Evolutionary conservation across 108 stramenopile genomes (phyloP), one percentile per base, ranked within the genome.

Genomic region (Nannochloropsis granulata): DNA sequence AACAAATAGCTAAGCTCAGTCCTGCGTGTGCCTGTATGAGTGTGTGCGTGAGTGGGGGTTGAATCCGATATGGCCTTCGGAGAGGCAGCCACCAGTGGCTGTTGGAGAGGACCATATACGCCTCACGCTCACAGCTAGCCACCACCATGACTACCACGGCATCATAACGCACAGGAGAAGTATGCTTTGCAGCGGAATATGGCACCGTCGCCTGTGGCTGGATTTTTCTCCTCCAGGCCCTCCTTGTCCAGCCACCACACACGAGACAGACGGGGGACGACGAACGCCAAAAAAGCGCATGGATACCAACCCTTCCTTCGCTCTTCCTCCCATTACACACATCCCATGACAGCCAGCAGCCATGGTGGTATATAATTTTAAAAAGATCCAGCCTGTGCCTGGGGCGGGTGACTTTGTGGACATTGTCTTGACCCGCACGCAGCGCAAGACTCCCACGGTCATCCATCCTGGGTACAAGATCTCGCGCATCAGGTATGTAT

Each of bases 401-500:
- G 83, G 92, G 81, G 97, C 99, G 19, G 88, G 92, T 78, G 98
- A 98, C 78, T 89, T 99, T 44, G 92, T 99, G 83, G 99, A 99
- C 91, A 98, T 98, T 85, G 97, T 98, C 26, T 89, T 99, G 45
- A 96, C 95, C 81, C 89, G 97, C 71, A 98, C 97, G 12, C 97
- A 97, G 86, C 91, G 99, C 26, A 93, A 94, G 84, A 99, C 98
- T 11, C 98, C 99, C 10, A 98, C 99, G 7, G 97, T 98, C 19
- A 91, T 99, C 81, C 99, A 98, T 84, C 99, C 97, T n/a, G 96
- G 97, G 0, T 99, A 97, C 94, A 95, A 97, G 85, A 99, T 98
- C 86, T 82, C 25, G 13, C 79, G 79, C 25, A 80, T 80, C 24
- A 13, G 23, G 23, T 80, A 24, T 71, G 21, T 7, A 71, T 1